phyloP scores from a whole-genome alignment of 768 basidiomycete species.

The Exsudoporus frostii region DNA sequence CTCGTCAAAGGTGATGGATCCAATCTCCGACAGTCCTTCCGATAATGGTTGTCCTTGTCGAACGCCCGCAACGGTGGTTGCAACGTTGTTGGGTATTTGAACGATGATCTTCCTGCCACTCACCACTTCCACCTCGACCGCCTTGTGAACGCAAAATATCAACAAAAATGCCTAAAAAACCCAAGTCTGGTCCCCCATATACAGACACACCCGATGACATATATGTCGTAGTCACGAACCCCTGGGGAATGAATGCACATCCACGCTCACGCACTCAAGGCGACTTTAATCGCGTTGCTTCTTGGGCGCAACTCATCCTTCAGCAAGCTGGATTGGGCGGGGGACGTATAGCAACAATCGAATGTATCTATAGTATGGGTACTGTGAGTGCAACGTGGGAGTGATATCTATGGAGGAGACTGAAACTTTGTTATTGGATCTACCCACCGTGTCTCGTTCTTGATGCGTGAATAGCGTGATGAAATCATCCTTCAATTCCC shows the following conservation, averaged over 20 bases:
- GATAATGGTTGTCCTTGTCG: not conserved
- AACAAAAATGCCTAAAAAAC: constrained; percentile 16
- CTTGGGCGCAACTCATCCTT: constrained; percentile 26
- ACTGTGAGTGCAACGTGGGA: constrained; percentile 23
- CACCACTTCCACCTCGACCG: not conserved
- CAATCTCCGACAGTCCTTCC: constrained; percentile 18
- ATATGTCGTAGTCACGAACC: constrained; percentile 24
- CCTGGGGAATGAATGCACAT: constrained; percentile 20
- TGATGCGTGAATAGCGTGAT: constrained; percentile 17
- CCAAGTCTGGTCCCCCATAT: constrained; percentile 29
- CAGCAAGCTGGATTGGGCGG: constrained; percentile 16
- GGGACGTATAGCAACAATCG: constrained; percentile 10
- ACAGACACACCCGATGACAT: constrained; percentile 16
- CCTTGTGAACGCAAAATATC: not conserved
- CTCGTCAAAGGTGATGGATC: constrained; percentile 1
- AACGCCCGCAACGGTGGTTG: no score
- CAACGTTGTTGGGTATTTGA: not conserved
- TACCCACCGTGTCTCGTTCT: not conserved
- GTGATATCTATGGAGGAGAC: not conserved
- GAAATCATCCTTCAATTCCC: constrained; percentile 30
- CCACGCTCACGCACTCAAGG: constrained; percentile 3
- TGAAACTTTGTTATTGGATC: not conserved
- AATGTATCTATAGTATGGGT: constrained; percentile 28
- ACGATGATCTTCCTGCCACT: not conserved
- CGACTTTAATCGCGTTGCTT: constrained; percentile 24